phyloP scores from a whole-genome alignment of 768 basidiomycete species.

The Lentinula raphanica region DNA sequence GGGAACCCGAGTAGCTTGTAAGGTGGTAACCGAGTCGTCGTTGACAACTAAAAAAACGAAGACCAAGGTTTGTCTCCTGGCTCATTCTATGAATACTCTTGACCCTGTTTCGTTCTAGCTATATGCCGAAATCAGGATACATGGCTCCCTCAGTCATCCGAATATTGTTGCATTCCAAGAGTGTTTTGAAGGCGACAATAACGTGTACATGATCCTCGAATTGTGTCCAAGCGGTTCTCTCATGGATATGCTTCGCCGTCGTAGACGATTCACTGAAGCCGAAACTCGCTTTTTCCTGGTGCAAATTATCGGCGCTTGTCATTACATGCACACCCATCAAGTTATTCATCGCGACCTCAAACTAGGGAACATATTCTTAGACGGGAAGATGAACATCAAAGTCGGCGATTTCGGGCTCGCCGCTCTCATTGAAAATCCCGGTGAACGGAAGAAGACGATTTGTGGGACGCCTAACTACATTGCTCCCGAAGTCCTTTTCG shows the following conservation, averaged over 20 bases:
- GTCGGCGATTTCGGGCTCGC: slow-evolving; percentile 98
- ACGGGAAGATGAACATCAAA: slow-evolving; percentile 88
- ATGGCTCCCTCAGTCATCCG: slow-evolving; percentile 83
- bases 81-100: neutral
- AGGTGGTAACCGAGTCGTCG: slow-evolving; percentile 90
- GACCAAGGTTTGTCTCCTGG: slow-evolving; percentile 62
- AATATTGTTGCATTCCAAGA: slow-evolving; percentile 91
- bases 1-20: slow-evolving; percentile 73
- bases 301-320: slow-evolving; percentile 91
- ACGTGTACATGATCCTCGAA: slow-evolving; percentile 97
- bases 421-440: slow-evolving; percentile 92
- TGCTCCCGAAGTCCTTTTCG: slow-evolving; percentile 94
- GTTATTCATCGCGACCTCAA: slow-evolving; percentile 96
- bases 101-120: slow-evolving; percentile 45
- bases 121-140: slow-evolving; percentile 98
- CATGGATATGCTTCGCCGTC: slow-evolving; percentile 86
- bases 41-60: slow-evolving; percentile 96
- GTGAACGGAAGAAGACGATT: slow-evolving; percentile 98
- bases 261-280: slow-evolving; percentile 84
- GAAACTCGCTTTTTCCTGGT: slow-evolving; percentile 91
- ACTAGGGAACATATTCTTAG: slow-evolving; percentile 91
- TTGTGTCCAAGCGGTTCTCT: slow-evolving; percentile 85
- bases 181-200: slow-evolving; percentile 92
- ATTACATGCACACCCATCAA: slow-evolving; percentile 95
- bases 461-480: slow-evolving; percentile 99